A percentile compares a stretch with the other conserved stretches of the same genome.
Conservation (phyloP, 192 early-diverging fungal genomes). For the Coemansia sp. region DNA sequence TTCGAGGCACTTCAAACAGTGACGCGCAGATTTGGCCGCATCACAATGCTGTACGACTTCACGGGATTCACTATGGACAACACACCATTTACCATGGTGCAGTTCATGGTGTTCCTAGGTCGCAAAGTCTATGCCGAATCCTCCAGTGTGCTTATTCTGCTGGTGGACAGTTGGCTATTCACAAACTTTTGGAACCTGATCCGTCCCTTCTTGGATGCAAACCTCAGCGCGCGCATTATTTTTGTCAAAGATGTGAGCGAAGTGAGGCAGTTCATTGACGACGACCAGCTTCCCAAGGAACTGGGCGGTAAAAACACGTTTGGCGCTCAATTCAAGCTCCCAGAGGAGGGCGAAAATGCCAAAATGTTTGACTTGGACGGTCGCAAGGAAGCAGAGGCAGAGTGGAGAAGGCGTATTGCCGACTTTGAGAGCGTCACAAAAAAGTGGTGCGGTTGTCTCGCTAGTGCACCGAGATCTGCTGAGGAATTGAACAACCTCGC, state of each 20-base stretch:
- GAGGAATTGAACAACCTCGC: constrained; percentile 1
- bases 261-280: constrained; percentile 36
- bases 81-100: constrained; percentile 41
- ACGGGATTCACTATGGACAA: constrained; percentile 44
- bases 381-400: constrained; percentile 24
- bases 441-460: constrained; percentile 18
- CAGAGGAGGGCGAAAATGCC: constrained; percentile 31
- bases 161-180: constrained; percentile 55
- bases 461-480: background rate
- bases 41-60: constrained; percentile 40
- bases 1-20: constrained; percentile 33
- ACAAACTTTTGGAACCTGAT: constrained; percentile 44
- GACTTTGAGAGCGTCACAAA: constrained; percentile 32
- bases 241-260: constrained; percentile 39
- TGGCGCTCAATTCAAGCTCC: constrained; percentile 11
- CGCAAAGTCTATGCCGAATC: constrained; percentile 35
- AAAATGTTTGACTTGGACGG: constrained; percentile 29
- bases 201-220: constrained; percentile 41
- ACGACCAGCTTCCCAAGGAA: constrained; percentile 33
- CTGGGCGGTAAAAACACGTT: constrained; percentile 31
- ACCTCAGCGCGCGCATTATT: constrained; percentile 42
- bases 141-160: constrained; percentile 37
- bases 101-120: constrained; percentile 35
- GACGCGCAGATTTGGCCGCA: constrained; percentile 16
- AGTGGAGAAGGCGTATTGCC: constrained; percentile 24